Conservation (phyloP, 2,329 filamentous ascomycete genomes). For the Neonectria sp. region DNA sequence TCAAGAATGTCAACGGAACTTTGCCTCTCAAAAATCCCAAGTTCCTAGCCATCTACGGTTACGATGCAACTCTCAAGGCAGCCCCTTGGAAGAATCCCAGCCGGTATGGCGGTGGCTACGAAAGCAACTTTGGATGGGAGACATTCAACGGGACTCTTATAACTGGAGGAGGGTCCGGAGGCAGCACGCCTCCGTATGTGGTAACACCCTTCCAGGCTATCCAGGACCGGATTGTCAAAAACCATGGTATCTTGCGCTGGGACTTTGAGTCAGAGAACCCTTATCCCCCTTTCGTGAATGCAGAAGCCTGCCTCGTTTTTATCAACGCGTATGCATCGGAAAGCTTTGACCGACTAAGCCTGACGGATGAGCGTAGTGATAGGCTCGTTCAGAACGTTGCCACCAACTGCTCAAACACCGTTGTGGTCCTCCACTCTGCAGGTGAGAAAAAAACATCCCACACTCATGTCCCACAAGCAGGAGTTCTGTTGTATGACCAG, state of each 20-base stretch:
- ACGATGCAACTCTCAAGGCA: slow-evolving; percentile 72
- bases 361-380: slow-evolving; percentile 77
- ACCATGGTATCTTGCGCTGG: slow-evolving; percentile 71
- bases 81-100: slow-evolving; percentile 58
- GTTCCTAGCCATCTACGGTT: slow-evolving; percentile 72
- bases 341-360: slow-evolving; percentile 72
- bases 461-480: neutral
- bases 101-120: slow-evolving; percentile 47
- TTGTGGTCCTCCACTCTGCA: slow-evolving; percentile 76
- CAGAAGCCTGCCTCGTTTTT: slow-evolving; percentile 83
- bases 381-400: slow-evolving; percentile 72
- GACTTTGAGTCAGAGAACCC: slow-evolving; percentile 54
- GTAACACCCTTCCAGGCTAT: slow-evolving; percentile 54
- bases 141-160: slow-evolving; percentile 62
- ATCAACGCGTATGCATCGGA: slow-evolving; percentile 85
- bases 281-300: slow-evolving; percentile 49
- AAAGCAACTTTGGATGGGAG: slow-evolving; percentile 54
- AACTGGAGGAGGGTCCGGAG: slow-evolving; percentile 65
- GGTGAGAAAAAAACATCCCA: slow-evolving; percentile 52
- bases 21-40: slow-evolving; percentile 74
- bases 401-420: slow-evolving; percentile 71
- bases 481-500: neutral
- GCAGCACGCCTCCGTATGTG: slow-evolving; percentile 60
- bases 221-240: slow-evolving; percentile 66
- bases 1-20: slow-evolving; percentile 78